A percentile compares a stretch with the other conserved stretches of the same genome.
phyloP scores from a whole-genome alignment of 768 basidiomycete genomes.

The Porphyrellus cyaneotinctus region DNA sequence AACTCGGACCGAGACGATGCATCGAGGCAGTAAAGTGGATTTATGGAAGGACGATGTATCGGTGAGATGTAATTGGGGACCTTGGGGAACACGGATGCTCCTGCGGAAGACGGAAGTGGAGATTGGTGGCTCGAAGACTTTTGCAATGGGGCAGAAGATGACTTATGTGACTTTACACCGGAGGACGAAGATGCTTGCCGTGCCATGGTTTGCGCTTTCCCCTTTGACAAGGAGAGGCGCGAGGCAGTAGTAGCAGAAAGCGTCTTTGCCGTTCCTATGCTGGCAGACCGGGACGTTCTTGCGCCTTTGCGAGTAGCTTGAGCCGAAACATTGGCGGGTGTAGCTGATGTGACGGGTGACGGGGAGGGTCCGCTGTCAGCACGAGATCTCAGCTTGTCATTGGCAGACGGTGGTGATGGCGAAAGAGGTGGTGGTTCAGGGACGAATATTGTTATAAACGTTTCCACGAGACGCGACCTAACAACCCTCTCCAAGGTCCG shows the following conservation, averaged over 20 bases:
- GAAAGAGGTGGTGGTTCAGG: constrained; percentile 25
- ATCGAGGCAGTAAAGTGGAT: constrained; percentile 70
- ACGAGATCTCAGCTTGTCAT: constrained; percentile 20
- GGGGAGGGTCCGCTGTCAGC: constrained; percentile 26
- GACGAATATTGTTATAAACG: constrained; percentile 60
- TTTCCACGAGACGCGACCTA: constrained; percentile 70
- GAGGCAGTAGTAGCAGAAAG: constrained; percentile 5
- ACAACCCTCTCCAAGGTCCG: constrained; percentile 65
- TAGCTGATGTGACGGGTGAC: neutral
- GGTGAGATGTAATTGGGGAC: constrained; percentile 72
- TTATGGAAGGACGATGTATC: constrained; percentile 78
- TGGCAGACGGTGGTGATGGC: constrained; percentile 27
- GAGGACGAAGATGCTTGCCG: constrained; percentile 21
- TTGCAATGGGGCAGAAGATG: constrained; percentile 24
- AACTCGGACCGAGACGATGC: constrained; percentile 47
- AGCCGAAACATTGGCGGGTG: neutral
- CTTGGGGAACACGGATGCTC: constrained; percentile 11
- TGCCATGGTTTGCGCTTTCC: constrained; percentile 14
- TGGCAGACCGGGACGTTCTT: constrained; percentile 13
- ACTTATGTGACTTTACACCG: constrained; percentile 21
- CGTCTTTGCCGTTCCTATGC: constrained; percentile 17
- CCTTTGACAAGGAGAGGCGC: constrained; percentile 12
- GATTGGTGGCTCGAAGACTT: constrained; percentile 25
- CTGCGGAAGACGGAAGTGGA: constrained; percentile 17
- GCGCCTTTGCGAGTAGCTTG: constrained; percentile 14